Percentiles rank a stretch among this genome's conserved stretches.
phyloP scores from a whole-genome alignment of 176 grass and related monocot genomes.

The Lolium multiflorum region DNA sequence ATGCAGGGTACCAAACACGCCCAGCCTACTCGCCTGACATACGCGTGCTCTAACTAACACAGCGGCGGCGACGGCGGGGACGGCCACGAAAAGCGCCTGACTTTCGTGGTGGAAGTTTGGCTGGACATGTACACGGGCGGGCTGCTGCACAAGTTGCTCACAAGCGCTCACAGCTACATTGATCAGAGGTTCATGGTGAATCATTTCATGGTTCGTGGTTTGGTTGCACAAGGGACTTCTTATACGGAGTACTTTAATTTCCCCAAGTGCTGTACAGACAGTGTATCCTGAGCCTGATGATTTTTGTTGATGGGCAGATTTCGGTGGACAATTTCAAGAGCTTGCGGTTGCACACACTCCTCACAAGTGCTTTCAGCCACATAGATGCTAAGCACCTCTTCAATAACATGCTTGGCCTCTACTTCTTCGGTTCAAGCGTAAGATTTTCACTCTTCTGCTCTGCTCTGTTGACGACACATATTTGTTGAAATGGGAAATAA shows the following conservation, averaged over 20 bases:
- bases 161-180: conserved; percentile 1
- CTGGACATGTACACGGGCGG: background rate
- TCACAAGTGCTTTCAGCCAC: conserved; percentile 90
- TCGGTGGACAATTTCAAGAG: conserved; percentile 84
- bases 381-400: conserved; percentile 53
- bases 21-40: too few species aligned
- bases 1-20: too few species aligned
- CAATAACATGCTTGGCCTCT: conserved; percentile 78
- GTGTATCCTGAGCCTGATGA: background rate
- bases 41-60: too few species aligned
- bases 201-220: conserved; percentile 73
- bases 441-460: conserved; percentile 15
- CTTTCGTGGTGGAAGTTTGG: background rate
- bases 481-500: background rate
- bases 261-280: background rate
- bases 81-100: background rate
- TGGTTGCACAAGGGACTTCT: background rate
- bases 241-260: background rate
- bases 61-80: too few species aligned
- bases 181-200: conserved; percentile 70
- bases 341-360: conserved; percentile 71
- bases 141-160: background rate
- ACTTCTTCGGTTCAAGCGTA: conserved; percentile 82
- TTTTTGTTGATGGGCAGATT: conserved; percentile 58
- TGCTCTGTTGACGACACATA: background rate